A percentile compares a stretch with the other conserved stretches of the same genome.
phyloP scores from a whole-genome alignment of 2,329 filamentous ascomycete species.

The Teratosphaeriaceae sp. region DNA sequence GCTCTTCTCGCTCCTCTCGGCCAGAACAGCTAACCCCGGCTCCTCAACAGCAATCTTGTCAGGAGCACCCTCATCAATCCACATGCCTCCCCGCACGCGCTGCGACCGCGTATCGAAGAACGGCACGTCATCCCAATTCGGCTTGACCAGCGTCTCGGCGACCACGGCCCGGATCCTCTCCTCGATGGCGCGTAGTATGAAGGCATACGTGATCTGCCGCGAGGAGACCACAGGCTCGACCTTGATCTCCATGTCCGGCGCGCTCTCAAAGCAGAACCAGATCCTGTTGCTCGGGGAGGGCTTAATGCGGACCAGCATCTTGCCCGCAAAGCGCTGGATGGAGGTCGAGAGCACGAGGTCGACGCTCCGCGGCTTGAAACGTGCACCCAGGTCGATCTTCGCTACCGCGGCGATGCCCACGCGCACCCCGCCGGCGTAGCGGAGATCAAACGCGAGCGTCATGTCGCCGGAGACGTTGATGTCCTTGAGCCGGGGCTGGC shows the following conservation, averaged over 20 bases:
- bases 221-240: slow-evolving; percentile 94
- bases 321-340: slow-evolving; percentile 77
- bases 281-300: slow-evolving; percentile 89
- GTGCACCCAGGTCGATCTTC: slow-evolving; percentile 78
- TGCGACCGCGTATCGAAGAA: slow-evolving; percentile 79
- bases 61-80: slow-evolving; percentile 42
- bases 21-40: too few relatives aligned
- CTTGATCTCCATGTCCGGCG: slow-evolving; percentile 88
- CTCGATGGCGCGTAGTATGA: slow-evolving; percentile 90
- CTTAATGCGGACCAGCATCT: slow-evolving; percentile 80
- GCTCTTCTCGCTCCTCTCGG: slow-evolving; percentile 18
- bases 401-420: slow-evolving; percentile 90
- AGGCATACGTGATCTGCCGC: slow-evolving; percentile 87
- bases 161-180: slow-evolving; percentile 91
- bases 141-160: slow-evolving; percentile 81
- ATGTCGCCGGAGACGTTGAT: slow-evolving; percentile 88
- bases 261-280: slow-evolving; percentile 94
- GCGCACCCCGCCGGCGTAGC: slow-evolving; percentile 82
- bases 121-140: slow-evolving; percentile 94
- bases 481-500: slow-evolving; percentile 80
- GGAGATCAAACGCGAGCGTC: slow-evolving; percentile 76
- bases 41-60: background rate
- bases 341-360: slow-evolving; percentile 82
- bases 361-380: slow-evolving; percentile 87
- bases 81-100: slow-evolving; percentile 79